phyloP scores from a whole-genome alignment of 345 rosid genomes.

The Eucalyptus marginata region DNA sequence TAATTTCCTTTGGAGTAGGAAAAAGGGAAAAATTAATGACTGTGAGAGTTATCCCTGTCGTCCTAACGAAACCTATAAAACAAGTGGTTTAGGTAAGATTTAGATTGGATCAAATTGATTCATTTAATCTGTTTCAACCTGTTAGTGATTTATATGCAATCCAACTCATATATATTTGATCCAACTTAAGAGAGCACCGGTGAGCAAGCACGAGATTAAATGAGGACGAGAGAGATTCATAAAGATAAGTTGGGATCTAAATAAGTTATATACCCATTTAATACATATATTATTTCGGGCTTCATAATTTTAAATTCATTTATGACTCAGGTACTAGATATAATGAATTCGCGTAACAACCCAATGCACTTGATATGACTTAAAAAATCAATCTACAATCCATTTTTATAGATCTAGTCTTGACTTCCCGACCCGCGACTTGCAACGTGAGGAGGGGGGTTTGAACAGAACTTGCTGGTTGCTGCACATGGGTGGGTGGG shows the following conservation, averaged over 20 bases:
- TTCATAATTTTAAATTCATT: too few species aligned
- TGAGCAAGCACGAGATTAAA: too few species aligned
- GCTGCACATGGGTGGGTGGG: not conserved
- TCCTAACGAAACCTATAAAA: too few species aligned
- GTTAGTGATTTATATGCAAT: too few species aligned
- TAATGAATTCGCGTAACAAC: accelerated
- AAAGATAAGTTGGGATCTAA: too few species aligned
- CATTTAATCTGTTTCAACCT: accelerated
- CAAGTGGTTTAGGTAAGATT: not conserved
- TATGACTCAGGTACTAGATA: accelerated
- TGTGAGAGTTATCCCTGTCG: accelerated
- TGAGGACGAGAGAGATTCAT: not conserved
- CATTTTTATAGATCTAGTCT: too few species aligned
- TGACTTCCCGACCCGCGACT: not conserved
- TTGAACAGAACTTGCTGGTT: not conserved
- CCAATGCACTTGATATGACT: not conserved
- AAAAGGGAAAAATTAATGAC: not conserved
- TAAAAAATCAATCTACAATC: too few species aligned
- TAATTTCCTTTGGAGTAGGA: too few species aligned
- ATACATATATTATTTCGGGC: not conserved
- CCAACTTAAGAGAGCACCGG: too few species aligned
- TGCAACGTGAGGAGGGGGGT: not conserved
- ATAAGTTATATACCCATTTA: too few species aligned
- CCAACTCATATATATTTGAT: too few species aligned
- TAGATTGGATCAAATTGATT: too few species aligned